A percentile compares a stretch with the other conserved stretches of the same genome.
Conservation (phyloP, 768 basidiomycete species). For the Lanmaoa pseudosensibilis region DNA sequence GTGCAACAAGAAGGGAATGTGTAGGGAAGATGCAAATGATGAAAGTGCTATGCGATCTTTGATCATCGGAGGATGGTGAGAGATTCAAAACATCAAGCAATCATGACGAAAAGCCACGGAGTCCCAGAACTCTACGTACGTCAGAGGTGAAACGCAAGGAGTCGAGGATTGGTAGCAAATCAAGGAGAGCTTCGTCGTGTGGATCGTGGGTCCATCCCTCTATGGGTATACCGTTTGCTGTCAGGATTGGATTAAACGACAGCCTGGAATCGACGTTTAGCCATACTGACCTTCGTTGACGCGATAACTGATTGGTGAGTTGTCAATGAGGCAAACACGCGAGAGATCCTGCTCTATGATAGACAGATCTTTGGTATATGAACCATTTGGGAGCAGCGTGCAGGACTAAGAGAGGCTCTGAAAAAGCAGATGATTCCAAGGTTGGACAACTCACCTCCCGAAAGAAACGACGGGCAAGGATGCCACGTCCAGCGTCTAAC, state of each 20-base stretch:
- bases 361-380: slow-evolving; percentile 91
- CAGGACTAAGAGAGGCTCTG: slow-evolving; percentile 62
- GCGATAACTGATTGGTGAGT: slow-evolving; percentile 90
- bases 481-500: slow-evolving; percentile 93
- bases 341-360: slow-evolving; percentile 87
- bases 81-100: slow-evolving; percentile 3
- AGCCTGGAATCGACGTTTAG: not conserved
- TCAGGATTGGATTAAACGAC: slow-evolving; percentile 1
- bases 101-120: slow-evolving; percentile 52
- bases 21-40: slow-evolving; percentile 24
- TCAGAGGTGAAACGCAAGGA: slow-evolving; percentile 95
- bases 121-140: slow-evolving; percentile 87
- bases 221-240: slow-evolving; percentile 98
- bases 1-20: slow-evolving; percentile 28
- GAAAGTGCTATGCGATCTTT: slow-evolving; percentile 24
- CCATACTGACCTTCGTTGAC: slow-evolving; percentile 79
- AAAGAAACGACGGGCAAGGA: slow-evolving; percentile 86
- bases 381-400: slow-evolving; percentile 87
- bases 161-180: slow-evolving; percentile 93
- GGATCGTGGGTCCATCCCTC: slow-evolving; percentile 99
- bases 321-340: slow-evolving; percentile 94
- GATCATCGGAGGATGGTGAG: slow-evolving; percentile 7
- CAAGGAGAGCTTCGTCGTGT: slow-evolving; percentile 92
- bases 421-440: not conserved
- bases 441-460: slow-evolving; percentile 66